phyloP scores from a whole-genome alignment of 768 basidiomycete genomes.

The Suillus discolor region DNA sequence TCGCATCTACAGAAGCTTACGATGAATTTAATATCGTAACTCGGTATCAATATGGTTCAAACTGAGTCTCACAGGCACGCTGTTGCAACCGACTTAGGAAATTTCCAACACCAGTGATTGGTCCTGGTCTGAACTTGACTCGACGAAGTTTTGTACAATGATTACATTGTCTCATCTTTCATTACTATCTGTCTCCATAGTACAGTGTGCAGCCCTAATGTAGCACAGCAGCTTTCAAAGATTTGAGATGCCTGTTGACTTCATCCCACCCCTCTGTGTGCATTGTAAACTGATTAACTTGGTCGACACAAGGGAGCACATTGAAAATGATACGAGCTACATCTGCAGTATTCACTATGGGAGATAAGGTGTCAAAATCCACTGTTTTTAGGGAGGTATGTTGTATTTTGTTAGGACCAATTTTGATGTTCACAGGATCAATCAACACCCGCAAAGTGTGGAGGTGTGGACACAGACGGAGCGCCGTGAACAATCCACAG shows the following conservation, averaged over 20 bases:
- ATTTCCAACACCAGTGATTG: too few relatives aligned
- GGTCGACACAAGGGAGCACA: background rate
- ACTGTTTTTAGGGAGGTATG: background rate
- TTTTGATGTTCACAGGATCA: background rate
- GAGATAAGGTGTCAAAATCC: background rate
- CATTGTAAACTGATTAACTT: background rate
- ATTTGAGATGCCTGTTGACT: background rate
- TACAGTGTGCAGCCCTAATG: background rate
- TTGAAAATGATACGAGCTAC: background rate
- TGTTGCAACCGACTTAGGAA: too few relatives aligned
- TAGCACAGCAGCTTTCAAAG: background rate
- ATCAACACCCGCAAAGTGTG: background rate
- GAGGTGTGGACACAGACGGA: background rate
- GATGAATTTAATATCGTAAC: constrained; percentile 60
- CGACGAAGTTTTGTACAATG: too few relatives aligned
- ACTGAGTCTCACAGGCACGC: too few relatives aligned
- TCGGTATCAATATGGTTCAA: too few relatives aligned
- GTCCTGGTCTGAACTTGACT: too few relatives aligned
- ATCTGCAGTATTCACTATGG: background rate
- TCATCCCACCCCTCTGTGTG: background rate
- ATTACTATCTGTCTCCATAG: too few relatives aligned
- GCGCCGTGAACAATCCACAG: background rate
- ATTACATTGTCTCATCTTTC: too few relatives aligned
- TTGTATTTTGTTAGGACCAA: background rate
- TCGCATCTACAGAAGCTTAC: constrained; percentile 58